Conservation (phyloP, 768 basidiomycete species). For the Lentinula detonsa region DNA sequence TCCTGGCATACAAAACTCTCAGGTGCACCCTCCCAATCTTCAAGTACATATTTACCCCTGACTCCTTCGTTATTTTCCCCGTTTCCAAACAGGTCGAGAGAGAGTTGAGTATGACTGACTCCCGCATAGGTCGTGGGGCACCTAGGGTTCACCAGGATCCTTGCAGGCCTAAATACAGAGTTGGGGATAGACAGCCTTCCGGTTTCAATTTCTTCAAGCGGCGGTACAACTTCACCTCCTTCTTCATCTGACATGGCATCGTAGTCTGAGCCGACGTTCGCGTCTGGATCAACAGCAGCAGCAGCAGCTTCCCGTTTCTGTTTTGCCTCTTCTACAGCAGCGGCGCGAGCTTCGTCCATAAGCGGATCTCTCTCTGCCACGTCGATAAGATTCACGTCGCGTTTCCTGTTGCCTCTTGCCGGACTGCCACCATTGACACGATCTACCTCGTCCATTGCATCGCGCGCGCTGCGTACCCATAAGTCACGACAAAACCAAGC, state of each 20-base stretch:
- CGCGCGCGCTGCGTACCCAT: slow-evolving; percentile 85
- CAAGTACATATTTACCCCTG: slow-evolving; percentile 73
- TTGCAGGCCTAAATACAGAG: slow-evolving; percentile 78
- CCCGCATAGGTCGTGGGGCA: slow-evolving; percentile 98
- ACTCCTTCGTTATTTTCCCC: slow-evolving; percentile 52
- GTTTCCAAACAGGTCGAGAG: slow-evolving; percentile 88
- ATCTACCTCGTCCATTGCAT: slow-evolving; percentile 60
- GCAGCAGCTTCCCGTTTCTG: slow-evolving; percentile 16
- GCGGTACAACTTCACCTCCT: slow-evolving; percentile 35
- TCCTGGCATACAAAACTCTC: slow-evolving; percentile 99
- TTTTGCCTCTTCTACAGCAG: slow-evolving; percentile 20
- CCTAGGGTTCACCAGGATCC: slow-evolving; percentile 92
- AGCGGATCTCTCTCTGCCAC: slow-evolving; percentile 26
- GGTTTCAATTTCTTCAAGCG: slow-evolving; percentile 18
- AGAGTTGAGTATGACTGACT: slow-evolving; percentile 92
- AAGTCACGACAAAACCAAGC: slow-evolving; percentile 98
- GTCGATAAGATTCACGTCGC: slow-evolving; percentile 18
- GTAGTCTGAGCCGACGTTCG: slow-evolving; percentile 82
- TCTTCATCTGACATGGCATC: slow-evolving; percentile 78
- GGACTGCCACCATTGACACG: slow-evolving; percentile 28
- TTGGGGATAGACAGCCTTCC: slow-evolving; percentile 70
- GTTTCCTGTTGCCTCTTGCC: slow-evolving; percentile 15
- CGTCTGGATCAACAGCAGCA: slow-evolving; percentile 53
- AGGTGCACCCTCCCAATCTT: slow-evolving; percentile 95
- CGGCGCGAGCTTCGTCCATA: slow-evolving; percentile 26